Evolutionary conservation across 257 asterid species (phyloP).

Genomic region (Orobanche coerulescens): DNA sequence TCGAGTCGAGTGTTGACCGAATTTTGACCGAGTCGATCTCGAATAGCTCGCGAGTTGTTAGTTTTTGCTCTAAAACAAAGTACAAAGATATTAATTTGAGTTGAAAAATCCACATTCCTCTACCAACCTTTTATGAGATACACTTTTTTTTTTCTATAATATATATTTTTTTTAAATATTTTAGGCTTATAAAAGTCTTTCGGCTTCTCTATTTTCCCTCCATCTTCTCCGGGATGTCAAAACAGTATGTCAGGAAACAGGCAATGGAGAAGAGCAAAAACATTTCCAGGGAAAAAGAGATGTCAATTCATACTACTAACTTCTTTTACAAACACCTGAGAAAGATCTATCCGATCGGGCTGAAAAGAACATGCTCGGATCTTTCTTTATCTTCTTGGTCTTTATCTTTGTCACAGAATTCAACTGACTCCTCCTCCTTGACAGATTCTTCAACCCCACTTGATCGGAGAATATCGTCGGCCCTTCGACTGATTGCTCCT

Average conservation of each 20-base stretch:
- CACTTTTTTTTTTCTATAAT: slow-evolving; percentile 6
- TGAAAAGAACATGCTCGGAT: slow-evolving; percentile 50
- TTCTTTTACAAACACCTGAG: slow-evolving; percentile 47
- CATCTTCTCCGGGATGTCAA: slow-evolving; percentile 37
- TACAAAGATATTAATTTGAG: slow-evolving; percentile 17
- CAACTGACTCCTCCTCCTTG: slow-evolving; percentile 64
- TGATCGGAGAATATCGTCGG: slow-evolving; percentile 50
- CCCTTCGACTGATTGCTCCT: slow-evolving; percentile 42
- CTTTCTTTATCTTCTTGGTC: slow-evolving; percentile 70
- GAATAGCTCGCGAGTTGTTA: too few species aligned
- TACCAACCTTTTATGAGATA: slow-evolving; percentile 34
- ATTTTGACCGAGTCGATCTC: too few species aligned
- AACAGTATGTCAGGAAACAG: slow-evolving; percentile 32
- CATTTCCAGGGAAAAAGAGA: slow-evolving; percentile 39
- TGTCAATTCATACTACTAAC: slow-evolving; percentile 27
- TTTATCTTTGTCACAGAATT: slow-evolving; percentile 57
- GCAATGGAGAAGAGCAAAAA: slow-evolving; percentile 36
- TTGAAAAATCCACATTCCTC: slow-evolving; percentile 47
- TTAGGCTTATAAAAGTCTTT: neutral
- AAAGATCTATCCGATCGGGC: slow-evolving; percentile 66
- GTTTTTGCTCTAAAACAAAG: slow-evolving; percentile 51
- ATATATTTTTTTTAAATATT: neutral
- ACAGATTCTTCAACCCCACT: slow-evolving; percentile 49
- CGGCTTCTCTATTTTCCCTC: neutral
- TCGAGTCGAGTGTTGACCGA: too few species aligned